Evolutionary conservation across 257 asterid species (phyloP), one percentile per base, ranked within the genome.

Genomic region (Voacanga thouarsii): DNA sequence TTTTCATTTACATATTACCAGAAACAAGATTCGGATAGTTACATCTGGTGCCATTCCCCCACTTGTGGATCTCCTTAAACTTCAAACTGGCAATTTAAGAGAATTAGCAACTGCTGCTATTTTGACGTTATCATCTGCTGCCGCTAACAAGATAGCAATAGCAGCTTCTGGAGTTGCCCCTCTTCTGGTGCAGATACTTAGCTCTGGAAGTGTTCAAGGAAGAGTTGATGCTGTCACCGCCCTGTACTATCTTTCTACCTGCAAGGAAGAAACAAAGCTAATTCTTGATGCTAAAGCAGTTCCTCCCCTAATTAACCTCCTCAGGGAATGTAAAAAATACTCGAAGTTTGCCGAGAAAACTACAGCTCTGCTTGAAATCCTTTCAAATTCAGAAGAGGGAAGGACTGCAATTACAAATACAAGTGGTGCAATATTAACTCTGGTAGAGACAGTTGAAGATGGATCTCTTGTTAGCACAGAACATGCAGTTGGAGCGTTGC

Each of bases 51-150:
- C 94, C 26, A 79, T 93, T 77, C 90, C 95, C 30, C 94, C 92
- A 74, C 97, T 93, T 9, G 86, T 93, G 79, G 96, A 92, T 68
- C 92, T 93, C 78, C 94, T 93, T 85, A 88, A 87, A 81, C 79
- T 82, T 56, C 92, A 84, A 80, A 80, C 76, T 23, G 88, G 86
- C 82, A 89, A 88, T 79, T 81, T 94, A 37, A 85, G 91, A 82
- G 98, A 94, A 86, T 83, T 94, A 81, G 93, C 98, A 33, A 89
- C 96, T 41, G 98, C 98, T 23, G 90, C 97, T 55, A 82, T 92
- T 57, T 79, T 94, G 75, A 89, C 96, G 18, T 33, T 94, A 74
- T 94, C 98, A 23, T 89, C 98, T 39, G 92, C 84, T 73, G 87
- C 89, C 72, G 76, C 95, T 73, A 92, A 92, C 78, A 92, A 92